These are phyloP conservation scores for Tanozyma kutaoensis DNA, from an alignment of 805 yeast genomes.

Conservation along the genomic window DNA sequence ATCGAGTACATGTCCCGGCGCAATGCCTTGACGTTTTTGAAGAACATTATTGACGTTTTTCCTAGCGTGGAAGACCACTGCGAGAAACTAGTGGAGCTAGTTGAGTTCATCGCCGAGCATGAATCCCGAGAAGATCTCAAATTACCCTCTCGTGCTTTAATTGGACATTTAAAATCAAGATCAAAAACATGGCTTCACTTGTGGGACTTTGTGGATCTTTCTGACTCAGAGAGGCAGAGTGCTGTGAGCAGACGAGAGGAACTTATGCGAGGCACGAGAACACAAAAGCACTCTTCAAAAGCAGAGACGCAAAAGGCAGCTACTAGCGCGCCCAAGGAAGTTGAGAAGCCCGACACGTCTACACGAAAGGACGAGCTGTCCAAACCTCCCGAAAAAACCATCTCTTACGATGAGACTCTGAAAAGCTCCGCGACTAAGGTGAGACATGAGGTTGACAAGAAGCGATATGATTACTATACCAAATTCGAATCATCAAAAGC, in stretches of 20 bases:
- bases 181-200: slow-evolving; percentile 34
- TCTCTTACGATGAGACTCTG: neutral
- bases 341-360: too few species aligned
- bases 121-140: slow-evolving; percentile 75
- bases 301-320: neutral
- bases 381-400: neutral
- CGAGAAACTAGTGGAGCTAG: slow-evolving; percentile 29
- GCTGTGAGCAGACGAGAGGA: slow-evolving; percentile 11
- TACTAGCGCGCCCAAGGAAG: neutral
- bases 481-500: too few species aligned
- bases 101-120: slow-evolving; percentile 31
- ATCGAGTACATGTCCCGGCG: slow-evolving; percentile 66
- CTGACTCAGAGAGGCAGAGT: slow-evolving; percentile 25
- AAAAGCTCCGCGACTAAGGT: neutral
- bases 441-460: slow-evolving; percentile 6
- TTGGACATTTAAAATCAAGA: slow-evolving; percentile 50
- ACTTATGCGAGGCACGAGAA: slow-evolving; percentile 2
- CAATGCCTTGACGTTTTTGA: slow-evolving; percentile 68
- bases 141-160: slow-evolving; percentile 59
- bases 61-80: slow-evolving; percentile 64
- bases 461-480: slow-evolving; percentile 20
- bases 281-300: neutral
- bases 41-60: slow-evolving; percentile 45
- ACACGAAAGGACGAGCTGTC: neutral
- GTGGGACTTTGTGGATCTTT: slow-evolving; percentile 44